Evolutionary conservation across 345 rosid species (phyloP).

Genomic region (Eucalyptus urophylla): DNA sequence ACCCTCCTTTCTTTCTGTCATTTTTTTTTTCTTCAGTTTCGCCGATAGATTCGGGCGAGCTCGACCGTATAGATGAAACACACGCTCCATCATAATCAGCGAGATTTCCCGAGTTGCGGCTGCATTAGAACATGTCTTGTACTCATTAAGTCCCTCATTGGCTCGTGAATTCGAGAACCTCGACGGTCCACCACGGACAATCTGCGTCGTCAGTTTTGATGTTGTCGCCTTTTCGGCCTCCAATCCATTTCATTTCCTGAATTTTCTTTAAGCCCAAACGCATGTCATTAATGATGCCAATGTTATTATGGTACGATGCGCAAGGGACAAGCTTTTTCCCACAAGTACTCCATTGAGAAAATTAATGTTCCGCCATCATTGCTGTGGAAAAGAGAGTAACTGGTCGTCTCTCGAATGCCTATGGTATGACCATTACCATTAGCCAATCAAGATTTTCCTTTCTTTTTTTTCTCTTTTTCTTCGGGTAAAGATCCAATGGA

Average conservation of each 20-base stretch:
- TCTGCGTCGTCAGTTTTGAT: not conserved
- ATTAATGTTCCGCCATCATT: not conserved
- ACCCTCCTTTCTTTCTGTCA: not conserved
- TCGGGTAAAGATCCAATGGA: not conserved
- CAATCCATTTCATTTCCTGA: not conserved
- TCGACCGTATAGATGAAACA: not conserved
- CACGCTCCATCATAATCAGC: not conserved
- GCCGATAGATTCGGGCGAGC: not conserved
- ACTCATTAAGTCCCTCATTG: not conserved
- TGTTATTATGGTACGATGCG: not conserved
- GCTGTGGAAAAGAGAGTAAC: not conserved
- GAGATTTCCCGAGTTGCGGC: not conserved
- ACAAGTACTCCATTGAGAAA: not conserved
- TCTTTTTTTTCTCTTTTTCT: not conserved
- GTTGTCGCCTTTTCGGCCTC: not conserved
- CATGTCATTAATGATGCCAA: not conserved
- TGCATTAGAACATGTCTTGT: not conserved
- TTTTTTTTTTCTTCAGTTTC: not conserved
- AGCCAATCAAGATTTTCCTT: not conserved
- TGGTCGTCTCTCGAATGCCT: not conserved
- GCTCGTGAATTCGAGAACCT: not conserved
- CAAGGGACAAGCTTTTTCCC: not conserved
- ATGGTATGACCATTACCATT: not conserved
- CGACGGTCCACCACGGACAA: not conserved
- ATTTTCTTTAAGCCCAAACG: not conserved